Evolutionary conservation across 345 rosid species (phyloP).

Genomic region (Diplotaxis tenuifolia): DNA sequence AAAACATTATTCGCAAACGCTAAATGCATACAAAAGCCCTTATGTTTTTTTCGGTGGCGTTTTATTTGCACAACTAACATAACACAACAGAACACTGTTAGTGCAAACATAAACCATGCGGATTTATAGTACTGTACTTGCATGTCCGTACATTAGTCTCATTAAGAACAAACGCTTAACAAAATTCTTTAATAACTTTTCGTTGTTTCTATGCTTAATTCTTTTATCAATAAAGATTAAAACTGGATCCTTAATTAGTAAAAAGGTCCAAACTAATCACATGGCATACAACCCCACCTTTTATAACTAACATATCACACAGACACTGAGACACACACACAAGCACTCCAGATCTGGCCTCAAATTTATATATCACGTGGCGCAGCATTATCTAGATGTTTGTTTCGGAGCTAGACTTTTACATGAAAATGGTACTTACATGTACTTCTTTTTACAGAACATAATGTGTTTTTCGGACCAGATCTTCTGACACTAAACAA

Average conservation of each 20-base stretch:
- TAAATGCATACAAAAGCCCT: neutral
- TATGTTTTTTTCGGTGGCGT: neutral
- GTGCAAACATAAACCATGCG: neutral
- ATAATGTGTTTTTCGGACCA: neutral
- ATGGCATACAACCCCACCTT: slow-evolving; percentile 1
- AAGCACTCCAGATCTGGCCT: slow-evolving; percentile 13
- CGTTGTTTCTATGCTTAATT: neutral
- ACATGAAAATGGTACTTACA: slow-evolving; percentile 8
- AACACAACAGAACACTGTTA: neutral
- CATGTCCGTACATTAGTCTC: slow-evolving; percentile 44
- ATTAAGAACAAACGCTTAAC: neutral
- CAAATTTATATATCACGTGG: slow-evolving; percentile 11
- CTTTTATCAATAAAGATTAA: neutral
- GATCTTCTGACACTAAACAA: neutral
- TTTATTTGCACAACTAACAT: neutral
- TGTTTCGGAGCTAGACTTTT: neutral
- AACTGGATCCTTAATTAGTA: neutral
- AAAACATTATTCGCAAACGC: neutral
- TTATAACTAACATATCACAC: neutral
- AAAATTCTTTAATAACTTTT: neutral
- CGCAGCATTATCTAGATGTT: slow-evolving; percentile 15
- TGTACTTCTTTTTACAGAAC: neutral
- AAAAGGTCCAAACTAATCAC: slow-evolving; percentile 19
- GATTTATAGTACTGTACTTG: too few relatives aligned
- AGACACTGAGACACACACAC: too few relatives aligned